Base-by-base conservation (phyloP, 768 basidiomycete genomes). In the Pisolithus tinctorius region DNA sequence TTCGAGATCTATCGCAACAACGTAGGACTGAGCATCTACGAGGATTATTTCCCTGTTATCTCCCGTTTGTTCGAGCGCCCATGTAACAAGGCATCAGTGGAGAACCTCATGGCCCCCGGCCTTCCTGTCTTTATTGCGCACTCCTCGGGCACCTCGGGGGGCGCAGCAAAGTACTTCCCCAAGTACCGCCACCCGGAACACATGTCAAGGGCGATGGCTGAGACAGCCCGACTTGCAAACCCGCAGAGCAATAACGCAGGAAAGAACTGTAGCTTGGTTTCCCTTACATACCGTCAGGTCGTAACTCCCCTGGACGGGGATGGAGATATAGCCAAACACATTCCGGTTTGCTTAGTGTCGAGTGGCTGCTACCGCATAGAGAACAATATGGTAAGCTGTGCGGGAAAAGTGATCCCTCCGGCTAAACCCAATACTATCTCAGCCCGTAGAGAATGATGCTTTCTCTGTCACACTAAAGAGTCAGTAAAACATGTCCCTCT, bases 91-190 rank as follows among this genome's bases (percentile, higher is more conserved):
- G 26, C 49, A 4, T 48, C 52, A 7, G 57, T 63, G n/a, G 48
- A 63, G 38, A 50, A 64, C 29, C 14, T 62, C 34, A 61, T 64
- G 55, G 54, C 58, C 0, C 51, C 49, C 6, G 63, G 62, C 6
- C 45, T 60, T 26, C 63, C 58, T 42, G 55, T 53, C 40, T 60
- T 57, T 50, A 53, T 62, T 6, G 58, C 59, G 1, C 55, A 57
- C 31, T 64, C 58, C 3, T 48, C 58, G 6, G 55, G 55, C 23
- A 62, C 58, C 7, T 60, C 51, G 4, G 52, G 54, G 20, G 55
- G 55, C 13, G 47, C 26, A 17, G 50, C 55, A 9, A 56, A 61
- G 45, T 48, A 55, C 42, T 59, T 56, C 46, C 53, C 55, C 1
- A 61, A 59, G 46, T 57, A 58, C 43, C 57, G 53, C 36, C 55